Evolutionary conservation across 495 filamentous ascomycete genomes (phyloP).

Genomic region (Penicillium mononematosum): DNA sequence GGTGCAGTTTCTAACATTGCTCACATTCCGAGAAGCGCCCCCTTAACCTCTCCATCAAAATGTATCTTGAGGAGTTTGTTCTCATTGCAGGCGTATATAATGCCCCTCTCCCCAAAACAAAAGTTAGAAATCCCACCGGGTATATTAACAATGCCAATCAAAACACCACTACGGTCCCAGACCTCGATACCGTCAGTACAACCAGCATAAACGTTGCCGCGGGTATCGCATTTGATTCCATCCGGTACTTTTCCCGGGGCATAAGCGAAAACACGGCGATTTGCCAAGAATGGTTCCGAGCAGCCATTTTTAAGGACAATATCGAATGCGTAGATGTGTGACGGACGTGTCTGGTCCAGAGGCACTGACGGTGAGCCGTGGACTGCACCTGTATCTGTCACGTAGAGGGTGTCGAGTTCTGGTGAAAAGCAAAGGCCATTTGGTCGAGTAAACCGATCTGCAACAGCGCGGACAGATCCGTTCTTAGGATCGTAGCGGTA

Average conservation of each 20-base stretch:
- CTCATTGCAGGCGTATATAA: constrained; percentile 45
- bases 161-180: constrained; percentile 55
- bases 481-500: no score
- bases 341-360: constrained; percentile 1
- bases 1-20: no score
- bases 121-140: constrained; percentile 43
- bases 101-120: constrained; percentile 43
- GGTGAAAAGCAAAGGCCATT: constrained; percentile 52
- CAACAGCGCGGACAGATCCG: no score
- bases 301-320: constrained; percentile 16
- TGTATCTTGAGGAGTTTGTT: constrained; percentile 27
- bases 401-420: constrained; percentile 47
- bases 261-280: constrained; percentile 60
- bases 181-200: constrained; percentile 62
- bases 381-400: constrained; percentile 46
- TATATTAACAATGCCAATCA: constrained; percentile 53
- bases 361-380: no score
- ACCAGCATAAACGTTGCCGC: constrained; percentile 62
- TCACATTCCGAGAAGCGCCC: no score
- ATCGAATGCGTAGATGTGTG: constrained; percentile 31
- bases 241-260: constrained; percentile 55
- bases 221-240: constrained; percentile 58
- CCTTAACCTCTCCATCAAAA: no score
- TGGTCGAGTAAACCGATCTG: constrained; percentile 46
- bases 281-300: constrained; percentile 42